Evolutionary conservation across 1,139 yeast species (phyloP), one percentile per base, ranked within the genome.

Genomic region (Pichia sp.): DNA sequence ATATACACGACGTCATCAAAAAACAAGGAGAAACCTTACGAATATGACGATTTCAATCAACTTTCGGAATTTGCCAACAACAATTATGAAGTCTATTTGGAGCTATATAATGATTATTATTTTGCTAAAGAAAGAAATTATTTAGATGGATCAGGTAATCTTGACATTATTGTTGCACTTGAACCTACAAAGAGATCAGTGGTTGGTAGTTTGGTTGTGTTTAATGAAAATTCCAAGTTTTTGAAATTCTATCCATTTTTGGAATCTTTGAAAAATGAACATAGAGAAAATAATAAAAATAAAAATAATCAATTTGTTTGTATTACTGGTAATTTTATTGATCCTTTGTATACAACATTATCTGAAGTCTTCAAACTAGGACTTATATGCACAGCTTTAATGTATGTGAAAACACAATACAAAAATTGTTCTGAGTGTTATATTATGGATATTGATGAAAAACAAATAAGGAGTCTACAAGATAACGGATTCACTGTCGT

Each of bases 321-420:
- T 2, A 63, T 78, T 15, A 64, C 77, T 26, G 80, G 78, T 3
- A 71, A 78, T 2, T 66, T 77, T 15, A 72, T 76, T 30, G 82
- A 77, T 51, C 77, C 78, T 18, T 67, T 69, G 46, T 77, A 76
- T 56, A 67, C 74, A 20, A 75, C 73, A 45, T 65, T 76, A 51
- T 69, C 75, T 5, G 77, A 74, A 40, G 75, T 76, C 5, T 73
- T 77, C 57, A 73, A 72, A 45, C 66, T 72, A 47, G 84, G 84
- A 1, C 66, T 78, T 42, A 72, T 78, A 7, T 76, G 81, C 50
- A 74, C 81, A 46, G 82, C 76, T 2, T 70, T 76, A 33, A 72
- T 79, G n/a, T 73, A 68, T 49, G 63, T 76, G 45, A 74, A 74
- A 43, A 50, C 53, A 20, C 59, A 57, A 20, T 33, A 35, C 19